Percentiles rank a stretch among this genome's conserved stretches.
phyloP scores from a whole-genome alignment of 2,329 filamentous ascomycete species.

The Phoma herbarum region DNA sequence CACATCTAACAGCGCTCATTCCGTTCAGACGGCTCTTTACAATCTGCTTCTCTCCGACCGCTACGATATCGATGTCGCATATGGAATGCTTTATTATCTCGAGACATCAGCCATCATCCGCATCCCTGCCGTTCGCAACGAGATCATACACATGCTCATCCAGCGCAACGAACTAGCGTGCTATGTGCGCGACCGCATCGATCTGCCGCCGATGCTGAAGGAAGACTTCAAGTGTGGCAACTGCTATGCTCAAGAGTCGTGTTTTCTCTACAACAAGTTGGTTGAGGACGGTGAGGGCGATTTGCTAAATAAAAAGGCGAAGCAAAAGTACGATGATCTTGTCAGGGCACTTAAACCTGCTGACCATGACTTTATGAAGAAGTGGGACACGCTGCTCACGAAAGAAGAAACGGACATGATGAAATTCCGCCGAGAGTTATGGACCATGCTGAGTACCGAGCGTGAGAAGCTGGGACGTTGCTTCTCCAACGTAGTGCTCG shows the following conservation, averaged over 20 bases:
- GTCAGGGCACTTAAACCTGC: slow-evolving; percentile 77
- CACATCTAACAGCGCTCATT: slow-evolving; percentile 79
- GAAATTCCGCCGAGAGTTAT: slow-evolving; percentile 86
- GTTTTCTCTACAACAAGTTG: slow-evolving; percentile 93
- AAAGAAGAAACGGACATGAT: slow-evolving; percentile 93
- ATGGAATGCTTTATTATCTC: slow-evolving; percentile 93
- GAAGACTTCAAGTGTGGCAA: slow-evolving; percentile 81
- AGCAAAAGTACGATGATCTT: slow-evolving; percentile 81
- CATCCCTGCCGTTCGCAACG: slow-evolving; percentile 84
- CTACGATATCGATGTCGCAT: slow-evolving; percentile 91
- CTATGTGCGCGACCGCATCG: slow-evolving; percentile 81
- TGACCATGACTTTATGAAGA: slow-evolving; percentile 86
- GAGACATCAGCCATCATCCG: slow-evolving; percentile 87
- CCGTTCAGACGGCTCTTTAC: slow-evolving; percentile 94
- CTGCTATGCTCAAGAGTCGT: slow-evolving; percentile 90
- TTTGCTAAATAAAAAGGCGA: slow-evolving; percentile 80
- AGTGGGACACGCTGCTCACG: slow-evolving; percentile 92
- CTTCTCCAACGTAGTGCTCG: slow-evolving; percentile 86
- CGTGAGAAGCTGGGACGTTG: slow-evolving; percentile 89
- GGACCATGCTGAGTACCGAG: slow-evolving; percentile 92
- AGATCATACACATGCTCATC: slow-evolving; percentile 96
- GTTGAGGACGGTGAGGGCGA: slow-evolving; percentile 84
- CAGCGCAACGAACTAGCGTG: slow-evolving; percentile 90
- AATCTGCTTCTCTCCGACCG: slow-evolving; percentile 91
- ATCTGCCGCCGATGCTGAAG: slow-evolving; percentile 86